Conservation (phyloP, 2,329 filamentous ascomycete genomes). For the Colletotrichum cereale region DNA sequence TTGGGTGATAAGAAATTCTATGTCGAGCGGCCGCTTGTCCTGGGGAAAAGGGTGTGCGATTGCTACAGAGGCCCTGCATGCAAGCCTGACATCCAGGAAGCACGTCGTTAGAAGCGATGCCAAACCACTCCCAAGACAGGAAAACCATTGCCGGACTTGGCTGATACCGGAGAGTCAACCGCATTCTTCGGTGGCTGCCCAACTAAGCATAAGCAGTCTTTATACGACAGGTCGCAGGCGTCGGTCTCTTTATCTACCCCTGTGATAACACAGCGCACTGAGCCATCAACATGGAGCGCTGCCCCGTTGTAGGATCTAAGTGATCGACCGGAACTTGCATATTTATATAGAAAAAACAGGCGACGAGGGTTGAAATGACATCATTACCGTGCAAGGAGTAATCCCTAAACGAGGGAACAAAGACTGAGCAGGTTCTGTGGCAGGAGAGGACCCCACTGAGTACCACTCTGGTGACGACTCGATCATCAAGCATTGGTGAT, state of each 20-base stretch:
- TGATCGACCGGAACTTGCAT: constrained; percentile 34
- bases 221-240: background rate
- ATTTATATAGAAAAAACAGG: constrained; percentile 31
- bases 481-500: background rate
- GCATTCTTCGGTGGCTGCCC: background rate
- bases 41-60: background rate
- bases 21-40: background rate
- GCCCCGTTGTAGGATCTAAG: background rate
- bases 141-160: constrained; percentile 3
- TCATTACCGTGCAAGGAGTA: constrained; percentile 16
- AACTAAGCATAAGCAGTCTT: background rate
- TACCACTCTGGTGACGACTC: constrained; percentile 12
- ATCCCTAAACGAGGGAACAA: background rate
- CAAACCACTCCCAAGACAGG: background rate
- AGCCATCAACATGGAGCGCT: constrained; percentile 17
- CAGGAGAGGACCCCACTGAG: constrained; percentile 4
- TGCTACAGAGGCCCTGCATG: constrained; percentile 1
- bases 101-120: constrained; percentile 11
- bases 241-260: background rate
- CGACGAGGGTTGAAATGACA: constrained; percentile 27
- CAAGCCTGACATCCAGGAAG: background rate
- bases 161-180: background rate
- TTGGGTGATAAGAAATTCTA: constrained; percentile 14
- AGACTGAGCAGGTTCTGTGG: background rate
- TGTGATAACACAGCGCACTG: background rate